Conservation (phyloP, 345 rosid species). For the Cardiospermum halicacabum region DNA sequence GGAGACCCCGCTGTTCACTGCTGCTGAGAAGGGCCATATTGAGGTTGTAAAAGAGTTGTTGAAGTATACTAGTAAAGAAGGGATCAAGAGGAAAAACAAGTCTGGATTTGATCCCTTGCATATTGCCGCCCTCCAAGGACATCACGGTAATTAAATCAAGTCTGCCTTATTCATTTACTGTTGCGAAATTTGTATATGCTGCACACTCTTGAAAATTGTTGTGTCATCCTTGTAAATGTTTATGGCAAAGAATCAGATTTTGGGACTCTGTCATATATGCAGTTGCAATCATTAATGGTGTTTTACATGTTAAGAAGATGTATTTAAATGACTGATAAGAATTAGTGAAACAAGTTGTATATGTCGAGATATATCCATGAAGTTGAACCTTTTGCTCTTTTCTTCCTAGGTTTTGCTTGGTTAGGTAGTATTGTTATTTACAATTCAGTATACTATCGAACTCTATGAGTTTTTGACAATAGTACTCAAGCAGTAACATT, state of each 20-base stretch:
- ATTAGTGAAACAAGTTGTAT: neutral
- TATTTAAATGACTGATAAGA: neutral
- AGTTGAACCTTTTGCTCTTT: neutral
- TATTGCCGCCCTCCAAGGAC: constrained; percentile 81
- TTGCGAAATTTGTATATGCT: neutral
- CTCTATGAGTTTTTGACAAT: neutral
- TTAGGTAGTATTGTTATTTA: neutral
- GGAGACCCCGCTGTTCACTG: constrained; percentile 82
- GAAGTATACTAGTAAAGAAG: constrained; percentile 74
- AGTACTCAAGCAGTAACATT: neutral
- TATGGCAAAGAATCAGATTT: neutral
- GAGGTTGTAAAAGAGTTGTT: constrained; percentile 83
- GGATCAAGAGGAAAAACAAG: constrained; percentile 67
- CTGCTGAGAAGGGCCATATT: constrained; percentile 88
- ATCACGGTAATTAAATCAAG: constrained; percentile 55
- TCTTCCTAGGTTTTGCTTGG: neutral
- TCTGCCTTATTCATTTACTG: neutral
- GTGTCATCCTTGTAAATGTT: neutral
- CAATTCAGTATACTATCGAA: neutral
- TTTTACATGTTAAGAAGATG: neutral
- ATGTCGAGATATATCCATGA: neutral
- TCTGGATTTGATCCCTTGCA: constrained; percentile 84
- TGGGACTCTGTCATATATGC: neutral
- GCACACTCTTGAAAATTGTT: neutral
- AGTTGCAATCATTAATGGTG: neutral